phyloP scores from a whole-genome alignment of 495 filamentous ascomycete species.

The Astrocystis sublimbata region DNA sequence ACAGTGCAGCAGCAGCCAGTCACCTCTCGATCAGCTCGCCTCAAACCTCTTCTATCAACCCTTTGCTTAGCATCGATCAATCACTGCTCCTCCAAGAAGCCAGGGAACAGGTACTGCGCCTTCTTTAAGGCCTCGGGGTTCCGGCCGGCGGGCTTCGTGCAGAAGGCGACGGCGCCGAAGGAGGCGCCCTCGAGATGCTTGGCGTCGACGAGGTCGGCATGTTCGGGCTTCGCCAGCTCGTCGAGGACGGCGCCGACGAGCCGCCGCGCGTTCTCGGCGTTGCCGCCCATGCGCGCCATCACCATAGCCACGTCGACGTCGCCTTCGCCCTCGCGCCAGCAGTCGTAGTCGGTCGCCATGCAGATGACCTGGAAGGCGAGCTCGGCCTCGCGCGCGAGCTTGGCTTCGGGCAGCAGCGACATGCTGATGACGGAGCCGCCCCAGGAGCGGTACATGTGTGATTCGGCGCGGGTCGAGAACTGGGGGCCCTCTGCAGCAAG shows the following conservation, averaged over 20 bases:
- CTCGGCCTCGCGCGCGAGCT: conserved; percentile 94
- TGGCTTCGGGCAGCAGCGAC: conserved; percentile 93
- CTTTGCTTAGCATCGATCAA: too few relatives aligned
- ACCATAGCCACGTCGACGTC: conserved; percentile 96
- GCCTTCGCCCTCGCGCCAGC: conserved; percentile 71
- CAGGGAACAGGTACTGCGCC: conserved; percentile 77
- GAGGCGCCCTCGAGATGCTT: conserved; percentile 68
- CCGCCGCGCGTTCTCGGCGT: conserved; percentile 79
- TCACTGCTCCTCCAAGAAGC: conserved; percentile 47
- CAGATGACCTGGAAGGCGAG: conserved; percentile 97
- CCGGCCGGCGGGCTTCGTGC: conserved; percentile 66
- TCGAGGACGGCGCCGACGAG: conserved; percentile 87
- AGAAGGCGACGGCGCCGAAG: conserved; percentile 69
- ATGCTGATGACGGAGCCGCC: conserved; percentile 95
- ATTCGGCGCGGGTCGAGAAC: conserved; percentile 97
- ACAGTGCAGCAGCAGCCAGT: too few relatives aligned
- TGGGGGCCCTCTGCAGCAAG: conserved; percentile 78
- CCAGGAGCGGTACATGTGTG: conserved; percentile 88
- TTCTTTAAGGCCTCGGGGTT: conserved; percentile 65
- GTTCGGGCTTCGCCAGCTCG: conserved; percentile 73
- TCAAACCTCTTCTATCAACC: neutral
- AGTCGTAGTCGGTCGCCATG: conserved; percentile 99
- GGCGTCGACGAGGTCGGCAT: conserved; percentile 73
- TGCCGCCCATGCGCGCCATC: conserved; percentile 93
- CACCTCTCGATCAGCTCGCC: too few relatives aligned